A percentile compares a stretch with the other conserved stretches of the same genome.
Evolutionary conservation across 176 grass and related monocot species (phyloP).

Genomic region (Pontederia paniculata): DNA sequence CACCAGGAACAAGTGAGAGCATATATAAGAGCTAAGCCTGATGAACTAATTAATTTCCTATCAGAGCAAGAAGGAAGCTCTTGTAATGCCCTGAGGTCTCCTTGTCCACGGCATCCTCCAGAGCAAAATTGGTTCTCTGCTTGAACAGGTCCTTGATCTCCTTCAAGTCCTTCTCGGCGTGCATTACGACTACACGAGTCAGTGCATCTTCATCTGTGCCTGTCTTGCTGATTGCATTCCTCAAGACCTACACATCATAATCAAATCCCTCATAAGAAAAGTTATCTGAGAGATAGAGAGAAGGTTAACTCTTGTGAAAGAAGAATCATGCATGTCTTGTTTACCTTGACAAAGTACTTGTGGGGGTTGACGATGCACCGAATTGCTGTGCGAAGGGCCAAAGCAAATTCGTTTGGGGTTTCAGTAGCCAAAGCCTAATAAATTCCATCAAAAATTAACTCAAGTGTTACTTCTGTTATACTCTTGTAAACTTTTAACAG

Average conservation of each 20-base stretch:
- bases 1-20: too few relatives aligned
- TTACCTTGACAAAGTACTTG: constrained; percentile 67
- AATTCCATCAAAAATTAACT: too few relatives aligned
- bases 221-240: constrained; percentile 19
- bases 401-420: constrained; percentile 32
- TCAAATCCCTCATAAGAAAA: not conserved
- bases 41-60: constrained; percentile 29
- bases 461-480: too few relatives aligned
- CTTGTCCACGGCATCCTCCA: constrained; percentile 45
- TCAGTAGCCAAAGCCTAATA: constrained; percentile 33
- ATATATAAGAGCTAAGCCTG: too few relatives aligned
- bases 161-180: constrained; percentile 70
- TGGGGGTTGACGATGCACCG: constrained; percentile 37
- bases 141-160: constrained; percentile 46
- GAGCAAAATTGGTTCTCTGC: constrained; percentile 25
- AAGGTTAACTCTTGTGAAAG: not conserved
- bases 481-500: too few relatives aligned
- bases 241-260: constrained; percentile 27
- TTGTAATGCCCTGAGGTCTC: constrained; percentile 52
- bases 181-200: constrained; percentile 46
- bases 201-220: constrained; percentile 53
- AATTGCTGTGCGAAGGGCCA: constrained; percentile 30
- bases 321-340: not conserved
- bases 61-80: constrained; percentile 59
- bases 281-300: not conserved